Evolutionary conservation across 164 flowering plant species (phyloP).

Genomic region (Cinnamomum chago): DNA sequence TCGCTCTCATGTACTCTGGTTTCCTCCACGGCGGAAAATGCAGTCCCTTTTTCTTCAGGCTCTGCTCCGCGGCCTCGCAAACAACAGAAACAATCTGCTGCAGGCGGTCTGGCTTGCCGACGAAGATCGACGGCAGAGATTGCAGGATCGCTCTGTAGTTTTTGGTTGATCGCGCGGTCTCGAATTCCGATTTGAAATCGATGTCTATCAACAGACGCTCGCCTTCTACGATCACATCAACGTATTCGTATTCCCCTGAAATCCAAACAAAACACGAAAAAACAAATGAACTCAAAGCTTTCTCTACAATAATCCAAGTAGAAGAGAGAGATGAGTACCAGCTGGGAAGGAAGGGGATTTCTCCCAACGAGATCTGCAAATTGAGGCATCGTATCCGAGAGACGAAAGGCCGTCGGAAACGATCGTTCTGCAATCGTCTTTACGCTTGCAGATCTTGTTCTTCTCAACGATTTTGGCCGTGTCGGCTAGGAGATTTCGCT

Average conservation of each 20-base stretch:
- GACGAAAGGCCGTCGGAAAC: constrained; percentile 45
- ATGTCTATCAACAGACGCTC: constrained; percentile 71
- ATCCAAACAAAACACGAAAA: not conserved
- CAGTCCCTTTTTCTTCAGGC: constrained; percentile 89
- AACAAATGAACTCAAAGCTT: not conserved
- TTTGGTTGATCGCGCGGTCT: constrained; percentile 78
- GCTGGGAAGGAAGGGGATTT: constrained; percentile 67
- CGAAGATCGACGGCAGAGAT: constrained; percentile 61
- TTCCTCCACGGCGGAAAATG: constrained; percentile 87
- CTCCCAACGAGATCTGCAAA: constrained; percentile 84
- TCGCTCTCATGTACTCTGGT: constrained; percentile 66
- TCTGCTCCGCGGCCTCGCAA: constrained; percentile 76
- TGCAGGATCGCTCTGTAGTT: constrained; percentile 64
- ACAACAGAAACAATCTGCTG: constrained; percentile 55
- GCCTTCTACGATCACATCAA: constrained; percentile 61
- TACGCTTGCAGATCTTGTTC: constrained; percentile 47
- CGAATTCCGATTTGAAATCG: constrained; percentile 88
- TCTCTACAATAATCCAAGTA: not conserved
- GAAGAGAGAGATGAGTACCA: constrained; percentile 37
- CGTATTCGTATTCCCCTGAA: constrained; percentile 85
- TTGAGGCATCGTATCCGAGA: constrained; percentile 67
- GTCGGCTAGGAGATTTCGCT: constrained; percentile 37
- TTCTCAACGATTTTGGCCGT: constrained; percentile 35
- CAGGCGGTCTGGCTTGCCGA: constrained; percentile 77
- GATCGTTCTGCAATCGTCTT: constrained; percentile 43